Conservation (phyloP, 345 rosid genomes). For the Anacardium occidentale region DNA sequence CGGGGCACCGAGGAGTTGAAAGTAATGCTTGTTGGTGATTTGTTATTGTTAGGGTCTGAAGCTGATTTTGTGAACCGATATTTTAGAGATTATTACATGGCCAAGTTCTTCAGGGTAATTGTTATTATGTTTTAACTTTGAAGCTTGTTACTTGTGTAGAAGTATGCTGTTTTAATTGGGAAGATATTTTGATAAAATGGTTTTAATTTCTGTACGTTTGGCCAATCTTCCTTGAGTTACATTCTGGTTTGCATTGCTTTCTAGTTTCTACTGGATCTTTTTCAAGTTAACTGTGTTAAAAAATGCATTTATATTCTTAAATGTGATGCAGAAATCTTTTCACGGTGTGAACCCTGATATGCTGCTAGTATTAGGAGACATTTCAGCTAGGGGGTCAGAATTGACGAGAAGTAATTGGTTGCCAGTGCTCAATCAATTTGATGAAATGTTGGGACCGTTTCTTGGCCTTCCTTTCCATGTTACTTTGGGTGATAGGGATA, state of each 20-base stretch:
- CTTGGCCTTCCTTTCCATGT: conserved; percentile 54
- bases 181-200: background rate
- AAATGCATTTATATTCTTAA: background rate
- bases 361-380: conserved; percentile 61
- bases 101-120: conserved; percentile 51
- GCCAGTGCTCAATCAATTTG: conserved; percentile 46
- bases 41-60: conserved; percentile 47
- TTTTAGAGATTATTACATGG: conserved; percentile 54
- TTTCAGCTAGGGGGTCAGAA: conserved; percentile 50
- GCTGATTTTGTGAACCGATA: conserved; percentile 33
- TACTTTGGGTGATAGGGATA: conserved; percentile 57
- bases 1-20: conserved; percentile 31
- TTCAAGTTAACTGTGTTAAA: background rate
- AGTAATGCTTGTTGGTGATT: conserved; percentile 56
- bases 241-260: background rate
- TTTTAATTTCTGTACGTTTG: too few relatives aligned
- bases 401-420: conserved; percentile 43
- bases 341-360: conserved; percentile 54
- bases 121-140: background rate
- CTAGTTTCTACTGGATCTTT: background rate
- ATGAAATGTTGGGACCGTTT: conserved; percentile 44
- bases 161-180: background rate
- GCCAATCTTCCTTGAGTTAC: too few relatives aligned
- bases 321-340: conserved; percentile 53
- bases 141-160: background rate